Evolutionary conservation across 2,329 filamentous ascomycete genomes (phyloP).

Genomic region (Colletotrichum musae): DNA sequence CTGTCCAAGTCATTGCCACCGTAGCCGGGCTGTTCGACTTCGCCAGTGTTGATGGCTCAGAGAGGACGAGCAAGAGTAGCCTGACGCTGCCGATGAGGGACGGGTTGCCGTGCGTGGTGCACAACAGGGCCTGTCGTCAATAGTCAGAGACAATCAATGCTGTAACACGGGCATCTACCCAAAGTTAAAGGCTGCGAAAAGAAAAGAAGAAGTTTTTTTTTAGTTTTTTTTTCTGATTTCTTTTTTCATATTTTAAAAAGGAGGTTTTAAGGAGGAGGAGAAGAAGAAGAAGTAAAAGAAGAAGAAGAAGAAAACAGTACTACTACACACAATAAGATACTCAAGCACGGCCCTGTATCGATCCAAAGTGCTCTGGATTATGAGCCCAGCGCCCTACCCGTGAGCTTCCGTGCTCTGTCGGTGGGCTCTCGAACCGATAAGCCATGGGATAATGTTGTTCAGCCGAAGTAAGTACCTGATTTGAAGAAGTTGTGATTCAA

Average conservation of each 20-base stretch:
- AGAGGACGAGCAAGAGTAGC: constrained; percentile 71
- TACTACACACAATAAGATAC: background rate
- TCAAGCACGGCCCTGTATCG: constrained; percentile 36
- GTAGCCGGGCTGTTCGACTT: constrained; percentile 68
- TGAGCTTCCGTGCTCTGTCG: constrained; percentile 37
- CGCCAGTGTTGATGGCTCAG: constrained; percentile 56
- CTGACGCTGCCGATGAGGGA: constrained; percentile 76
- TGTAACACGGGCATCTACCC: too few species aligned
- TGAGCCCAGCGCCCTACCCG: constrained; percentile 43
- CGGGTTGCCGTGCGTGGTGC: constrained; percentile 66
- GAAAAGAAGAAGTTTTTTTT: too few species aligned
- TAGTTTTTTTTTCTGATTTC: too few species aligned
- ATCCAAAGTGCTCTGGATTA: constrained; percentile 42
- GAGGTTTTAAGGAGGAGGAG: too few species aligned
- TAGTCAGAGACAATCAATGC: background rate
- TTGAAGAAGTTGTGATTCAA: too few species aligned
- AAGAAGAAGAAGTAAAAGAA: too few species aligned
- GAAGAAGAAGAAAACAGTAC: background rate
- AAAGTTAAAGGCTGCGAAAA: too few species aligned
- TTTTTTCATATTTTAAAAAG: too few species aligned
- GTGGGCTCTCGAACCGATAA: background rate
- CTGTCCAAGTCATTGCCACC: constrained; percentile 68
- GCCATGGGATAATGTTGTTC: too few species aligned
- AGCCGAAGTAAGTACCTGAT: too few species aligned
- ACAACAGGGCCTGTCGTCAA: constrained; percentile 18